Evolutionary conservation across 1,284 basidiomycete species (phyloP), one percentile per base, ranked within the genome.

Genomic region (Stereum hirsutum): DNA sequence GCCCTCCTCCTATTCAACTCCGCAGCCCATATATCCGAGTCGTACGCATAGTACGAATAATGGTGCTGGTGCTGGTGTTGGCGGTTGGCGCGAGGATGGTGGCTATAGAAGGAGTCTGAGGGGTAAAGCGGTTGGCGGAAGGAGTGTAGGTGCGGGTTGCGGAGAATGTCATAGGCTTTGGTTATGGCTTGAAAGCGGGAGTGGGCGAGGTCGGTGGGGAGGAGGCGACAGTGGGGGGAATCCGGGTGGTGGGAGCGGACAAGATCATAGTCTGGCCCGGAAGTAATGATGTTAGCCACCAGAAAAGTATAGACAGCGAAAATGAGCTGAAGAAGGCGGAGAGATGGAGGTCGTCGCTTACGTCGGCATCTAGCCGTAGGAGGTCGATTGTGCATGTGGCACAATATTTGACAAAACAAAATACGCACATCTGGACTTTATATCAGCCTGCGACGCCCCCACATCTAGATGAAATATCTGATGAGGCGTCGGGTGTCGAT

Each of bases 231-330:
- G 1, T 50, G 53, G 3, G 60, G 58, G 4, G 64, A 62, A 47
- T 76, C 74, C 5, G 74, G 73, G 48, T 75, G 74, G 50, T 75
- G 65, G 39, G 61, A 50, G n/a, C 70, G 69, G 32, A 72, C 74
- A 31, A 75, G 68, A 28, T 76, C 72, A 48, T 71, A 75, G 52
- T 75, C 74, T 76, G 48, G 25, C 17, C 26, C 10, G 20, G 34
- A 38, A 11, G 46, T 19, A 21, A 24, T 15, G 25, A 34, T n/a
- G n/a, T n/a, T n/a, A n/a, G n/a, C n/a, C n/a, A n/a, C n/a, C n/a
- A n/a, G n/a, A n/a, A n/a, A n/a, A n/a, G n/a, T n/a, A n/a, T n/a
- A n/a, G n/a, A n/a, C n/a, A n/a, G n/a, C n/a, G n/a, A n/a, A n/a
- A 39, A 21, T 25, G 44, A 32, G 39, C 17, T 25, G 14, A 30